These are phyloP conservation scores for Candida tibetensis DNA, from an alignment of 805 yeast species.

Conservation along the genomic window DNA sequence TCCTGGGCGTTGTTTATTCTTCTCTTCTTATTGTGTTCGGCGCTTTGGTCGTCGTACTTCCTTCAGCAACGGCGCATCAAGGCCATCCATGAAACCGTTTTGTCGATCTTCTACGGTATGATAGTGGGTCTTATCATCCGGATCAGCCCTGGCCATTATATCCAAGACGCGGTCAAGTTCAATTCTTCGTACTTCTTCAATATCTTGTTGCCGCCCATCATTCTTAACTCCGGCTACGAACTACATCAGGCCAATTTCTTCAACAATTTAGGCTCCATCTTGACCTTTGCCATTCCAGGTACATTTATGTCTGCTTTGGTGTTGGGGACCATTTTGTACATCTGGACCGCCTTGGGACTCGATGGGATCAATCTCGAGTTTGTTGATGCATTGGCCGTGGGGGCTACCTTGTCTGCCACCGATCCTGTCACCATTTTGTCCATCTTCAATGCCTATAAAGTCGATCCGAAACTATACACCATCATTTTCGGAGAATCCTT, in stretches of 20 bases:
- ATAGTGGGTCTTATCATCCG: slow-evolving; percentile 88
- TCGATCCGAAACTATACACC: slow-evolving; percentile 95
- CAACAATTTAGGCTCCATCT: slow-evolving; percentile 82
- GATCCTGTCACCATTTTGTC: slow-evolving; percentile 97
- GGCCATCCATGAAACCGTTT: slow-evolving; percentile 96
- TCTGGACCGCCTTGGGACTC: slow-evolving; percentile 89
- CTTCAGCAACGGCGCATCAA: slow-evolving; percentile 87
- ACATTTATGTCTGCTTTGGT: slow-evolving; percentile 91
- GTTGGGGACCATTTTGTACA: slow-evolving; percentile 77
- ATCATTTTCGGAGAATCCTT: slow-evolving; percentile 96
- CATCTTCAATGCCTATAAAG: slow-evolving; percentile 95
- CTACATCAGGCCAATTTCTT: slow-evolving; percentile 94
- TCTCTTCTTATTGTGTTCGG: slow-evolving; percentile 73
- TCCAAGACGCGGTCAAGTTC: slow-evolving; percentile 95
- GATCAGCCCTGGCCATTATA: slow-evolving; percentile 92
- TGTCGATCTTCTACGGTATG: slow-evolving; percentile 96
- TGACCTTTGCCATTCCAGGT: slow-evolving; percentile 95
- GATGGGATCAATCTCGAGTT: slow-evolving; percentile 87
- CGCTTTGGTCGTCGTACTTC: slow-evolving; percentile 93
- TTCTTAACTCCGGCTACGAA: slow-evolving; percentile 94
- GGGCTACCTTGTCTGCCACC: slow-evolving; percentile 96
- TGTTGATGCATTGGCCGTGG: slow-evolving; percentile 96
- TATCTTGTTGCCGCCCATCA: slow-evolving; percentile 91
- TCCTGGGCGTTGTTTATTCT: slow-evolving; percentile 96
- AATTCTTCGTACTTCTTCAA: slow-evolving; percentile 93